Evolutionary conservation across 352 stramenopile genomes (phyloP).

Genomic region (Phytophthora agathidicida): DNA sequence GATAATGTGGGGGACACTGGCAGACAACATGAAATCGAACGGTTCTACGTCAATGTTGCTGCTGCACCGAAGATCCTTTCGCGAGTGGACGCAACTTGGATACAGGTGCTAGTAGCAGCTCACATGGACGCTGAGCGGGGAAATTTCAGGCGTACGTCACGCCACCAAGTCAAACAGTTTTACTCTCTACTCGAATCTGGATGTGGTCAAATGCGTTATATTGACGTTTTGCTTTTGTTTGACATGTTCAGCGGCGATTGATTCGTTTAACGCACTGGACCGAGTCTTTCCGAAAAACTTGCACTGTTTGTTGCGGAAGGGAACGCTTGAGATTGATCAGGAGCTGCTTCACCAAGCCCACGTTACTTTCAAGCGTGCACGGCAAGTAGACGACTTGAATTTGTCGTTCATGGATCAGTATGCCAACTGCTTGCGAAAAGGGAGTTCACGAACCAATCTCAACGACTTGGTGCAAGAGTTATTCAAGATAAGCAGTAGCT

Average conservation of each 20-base stretch:
- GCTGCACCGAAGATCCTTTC: conserved; percentile 6
- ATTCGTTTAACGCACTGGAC: conserved; percentile 49
- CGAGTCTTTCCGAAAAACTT: conserved; percentile 69
- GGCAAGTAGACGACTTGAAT: conserved; percentile 72
- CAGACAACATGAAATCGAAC: conserved; percentile 53
- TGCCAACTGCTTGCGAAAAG: conserved; percentile 64
- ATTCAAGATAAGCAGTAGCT: conserved; percentile 61
- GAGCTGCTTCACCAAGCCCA: conserved; percentile 66
- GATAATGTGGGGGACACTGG: conserved; percentile 9
- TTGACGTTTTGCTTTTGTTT: conserved; percentile 4
- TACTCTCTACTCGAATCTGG: background rate
- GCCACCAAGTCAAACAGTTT: background rate
- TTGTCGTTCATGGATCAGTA: conserved; percentile 68
- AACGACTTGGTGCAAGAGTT: conserved; percentile 74
- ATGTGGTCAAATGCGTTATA: conserved; percentile 7
- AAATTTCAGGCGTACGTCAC: conserved; percentile 42
- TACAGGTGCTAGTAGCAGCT: conserved; percentile 59
- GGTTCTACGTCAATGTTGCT: conserved; percentile 46
- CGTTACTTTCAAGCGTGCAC: conserved; percentile 54
- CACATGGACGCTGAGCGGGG: conserved; percentile 56
- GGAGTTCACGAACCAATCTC: conserved; percentile 49
- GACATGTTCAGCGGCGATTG: conserved; percentile 32
- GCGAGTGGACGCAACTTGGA: conserved; percentile 50
- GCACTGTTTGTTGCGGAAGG: conserved; percentile 60
- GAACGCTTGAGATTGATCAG: conserved; percentile 64